Evolutionary conservation across 2,329 filamentous ascomycete genomes (phyloP).

Genomic region (Colletotrichum magnum): DNA sequence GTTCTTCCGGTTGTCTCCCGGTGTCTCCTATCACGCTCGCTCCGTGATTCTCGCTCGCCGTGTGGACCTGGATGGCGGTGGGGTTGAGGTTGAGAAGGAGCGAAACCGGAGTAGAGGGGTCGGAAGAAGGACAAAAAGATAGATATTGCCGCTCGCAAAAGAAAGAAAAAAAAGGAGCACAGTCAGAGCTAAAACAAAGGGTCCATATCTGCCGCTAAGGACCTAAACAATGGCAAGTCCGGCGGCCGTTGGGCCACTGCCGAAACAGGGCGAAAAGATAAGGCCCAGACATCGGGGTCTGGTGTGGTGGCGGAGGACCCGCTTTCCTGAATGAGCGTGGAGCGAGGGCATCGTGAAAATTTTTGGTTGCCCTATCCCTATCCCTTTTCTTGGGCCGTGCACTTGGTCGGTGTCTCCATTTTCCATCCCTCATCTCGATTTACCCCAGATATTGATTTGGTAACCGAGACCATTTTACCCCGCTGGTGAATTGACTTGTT

Average conservation of each 20-base stretch:
- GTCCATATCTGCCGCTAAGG: neutral
- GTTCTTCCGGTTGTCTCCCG: neutral
- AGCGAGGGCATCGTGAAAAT: slow-evolving; percentile 38
- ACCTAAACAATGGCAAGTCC: neutral
- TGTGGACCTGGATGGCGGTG: neutral
- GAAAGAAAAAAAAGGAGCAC: neutral
- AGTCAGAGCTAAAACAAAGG: neutral
- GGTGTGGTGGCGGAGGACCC: slow-evolving; percentile 1
- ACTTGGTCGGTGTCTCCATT: slow-evolving; percentile 9
- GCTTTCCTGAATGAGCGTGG: slow-evolving; percentile 31
- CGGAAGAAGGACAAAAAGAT: neutral
- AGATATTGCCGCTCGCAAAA: neutral
- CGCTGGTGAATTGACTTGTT: neutral
- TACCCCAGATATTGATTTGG: slow-evolving; percentile 15
- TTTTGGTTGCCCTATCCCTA: slow-evolving; percentile 35
- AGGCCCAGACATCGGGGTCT: slow-evolving; percentile 2
- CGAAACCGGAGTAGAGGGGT: neutral
- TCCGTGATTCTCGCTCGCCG: neutral
- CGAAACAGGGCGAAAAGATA: slow-evolving; percentile 7
- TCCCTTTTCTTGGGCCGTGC: neutral
- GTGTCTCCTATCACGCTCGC: neutral
- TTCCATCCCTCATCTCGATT: slow-evolving; percentile 17
- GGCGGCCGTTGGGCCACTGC: too few relatives aligned
- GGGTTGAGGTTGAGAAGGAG: neutral
- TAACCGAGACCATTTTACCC: neutral